Evolutionary conservation across 495 filamentous ascomycete species (phyloP).

Genomic region (Umbilicaria muhlenbergii): DNA sequence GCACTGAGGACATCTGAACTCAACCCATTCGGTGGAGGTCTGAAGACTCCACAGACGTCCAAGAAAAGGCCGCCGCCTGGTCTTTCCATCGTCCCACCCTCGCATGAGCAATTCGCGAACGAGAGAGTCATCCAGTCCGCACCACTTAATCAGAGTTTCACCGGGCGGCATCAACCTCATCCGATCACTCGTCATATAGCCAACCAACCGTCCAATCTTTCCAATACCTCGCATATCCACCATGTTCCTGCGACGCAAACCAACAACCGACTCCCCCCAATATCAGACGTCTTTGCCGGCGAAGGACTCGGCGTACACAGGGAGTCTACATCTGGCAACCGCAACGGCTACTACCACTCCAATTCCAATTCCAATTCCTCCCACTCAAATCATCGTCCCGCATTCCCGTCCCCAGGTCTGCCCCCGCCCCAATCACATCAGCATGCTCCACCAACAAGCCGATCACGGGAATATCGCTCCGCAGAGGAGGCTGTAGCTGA

Average conservation of each 20-base stretch:
- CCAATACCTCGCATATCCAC: slow-evolving; percentile 80
- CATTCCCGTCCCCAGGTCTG: slow-evolving; percentile 66
- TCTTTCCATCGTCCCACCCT: slow-evolving; percentile 87
- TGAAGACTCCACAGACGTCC: slow-evolving; percentile 50
- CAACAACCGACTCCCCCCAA: slow-evolving; percentile 81
- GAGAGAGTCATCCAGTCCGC: slow-evolving; percentile 96
- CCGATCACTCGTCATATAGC: slow-evolving; percentile 68
- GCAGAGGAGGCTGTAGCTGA: slow-evolving; percentile 89
- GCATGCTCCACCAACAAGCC: slow-evolving; percentile 28
- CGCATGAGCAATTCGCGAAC: slow-evolving; percentile 88
- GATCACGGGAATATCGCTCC: slow-evolving; percentile 79
- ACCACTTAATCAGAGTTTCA: slow-evolving; percentile 89
- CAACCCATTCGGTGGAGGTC: slow-evolving; percentile 37
- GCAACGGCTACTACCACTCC: slow-evolving; percentile 28
- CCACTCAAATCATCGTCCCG: slow-evolving; percentile 48
- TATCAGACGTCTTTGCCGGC: slow-evolving; percentile 82
- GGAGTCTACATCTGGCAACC: slow-evolving; percentile 14
- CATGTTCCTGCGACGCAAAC: slow-evolving; percentile 81
- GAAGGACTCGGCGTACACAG: slow-evolving; percentile 55
- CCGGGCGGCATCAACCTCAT: slow-evolving; percentile 70
- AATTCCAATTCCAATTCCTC: slow-evolving; percentile 43
- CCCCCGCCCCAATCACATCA: slow-evolving; percentile 28
- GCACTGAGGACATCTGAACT: slow-evolving; percentile 36
- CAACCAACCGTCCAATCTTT: slow-evolving; percentile 74
- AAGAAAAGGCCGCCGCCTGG: slow-evolving; percentile 76